phyloP scores from a whole-genome alignment of 2,329 filamentous ascomycete genomes.

The Epicoccum sorghinum region DNA sequence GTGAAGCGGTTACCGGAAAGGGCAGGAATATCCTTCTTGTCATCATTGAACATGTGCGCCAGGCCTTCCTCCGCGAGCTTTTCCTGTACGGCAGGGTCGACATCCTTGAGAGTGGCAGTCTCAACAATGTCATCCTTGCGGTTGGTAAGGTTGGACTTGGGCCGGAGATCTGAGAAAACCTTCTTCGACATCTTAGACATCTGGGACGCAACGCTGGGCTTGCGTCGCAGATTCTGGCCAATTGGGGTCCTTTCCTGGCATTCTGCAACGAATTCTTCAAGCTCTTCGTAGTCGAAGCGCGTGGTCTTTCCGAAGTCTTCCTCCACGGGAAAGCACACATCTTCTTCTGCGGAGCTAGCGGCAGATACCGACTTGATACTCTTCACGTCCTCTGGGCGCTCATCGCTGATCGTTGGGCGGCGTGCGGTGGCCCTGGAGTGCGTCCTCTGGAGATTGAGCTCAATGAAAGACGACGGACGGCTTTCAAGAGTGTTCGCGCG shows the following conservation, averaged over 20 bases:
- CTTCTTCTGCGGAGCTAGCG: constrained; percentile 78
- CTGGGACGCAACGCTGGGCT: constrained; percentile 40
- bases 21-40: constrained; percentile 51
- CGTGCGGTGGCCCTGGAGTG: constrained; percentile 71
- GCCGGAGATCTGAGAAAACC: constrained; percentile 68
- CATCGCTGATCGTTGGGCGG: constrained; percentile 65
- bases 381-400: constrained; percentile 62
- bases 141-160: constrained; percentile 44
- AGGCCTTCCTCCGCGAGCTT: constrained; percentile 50
- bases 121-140: constrained; percentile 48
- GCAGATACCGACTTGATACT: constrained; percentile 67
- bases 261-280: constrained; percentile 86
- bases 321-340: constrained; percentile 85
- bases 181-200: constrained; percentile 60
- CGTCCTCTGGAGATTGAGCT: constrained; percentile 70
- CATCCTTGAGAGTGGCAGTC: constrained; percentile 35
- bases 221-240: constrained; percentile 49
- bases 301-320: constrained; percentile 76
- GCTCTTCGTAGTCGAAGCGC: constrained; percentile 87
- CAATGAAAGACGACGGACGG: constrained; percentile 56
- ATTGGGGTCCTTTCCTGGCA: constrained; percentile 55
- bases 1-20: constrained; percentile 77
- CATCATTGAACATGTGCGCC: constrained; percentile 43
- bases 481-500: constrained; percentile 72
- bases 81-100: constrained; percentile 49